Evolutionary conservation across 202 grass and related monocot species (phyloP), one percentile per base, ranked within the genome.

Genomic region (Hordeum pubiflorum): DNA sequence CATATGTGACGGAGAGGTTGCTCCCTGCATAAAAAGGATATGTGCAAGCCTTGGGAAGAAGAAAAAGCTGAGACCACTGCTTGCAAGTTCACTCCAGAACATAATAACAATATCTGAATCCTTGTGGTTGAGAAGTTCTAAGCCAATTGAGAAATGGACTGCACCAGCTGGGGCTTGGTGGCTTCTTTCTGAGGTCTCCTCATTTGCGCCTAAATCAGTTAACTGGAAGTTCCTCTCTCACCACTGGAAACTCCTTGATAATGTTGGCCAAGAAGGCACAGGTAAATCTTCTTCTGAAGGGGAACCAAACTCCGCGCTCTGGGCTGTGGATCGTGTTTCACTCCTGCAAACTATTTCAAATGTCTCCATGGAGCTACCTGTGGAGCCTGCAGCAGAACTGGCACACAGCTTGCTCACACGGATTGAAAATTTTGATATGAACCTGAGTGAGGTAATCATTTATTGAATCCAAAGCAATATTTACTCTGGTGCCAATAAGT

Each of bases 191-290:
- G 92, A 91, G 63, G 84, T 97, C 52, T 94, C 94, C 12, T 87
- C 87, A 62, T 94, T 92, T 69, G 82, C 82, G 13, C 90, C 94
- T 58, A 92, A 94, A 84, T 89, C 86, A 7, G 58, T 97, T 78
- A 85, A 88, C 57, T 97, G 94, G 94, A 82, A 90, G 75, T 97
- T 97, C 76, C 90, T 97, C 34, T 85, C 75, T 62, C 92, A 97
- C 78, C 92, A 97, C 75, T 97, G 94, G 94, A 84, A 91, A 79
- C 90, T 97, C 26, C 91, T 97, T 79, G 94, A 91, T 75, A 90
- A 92, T 83, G 84, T 89, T 82, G 79, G 54, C 12, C 74, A 79
- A 76, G 82, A 94, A 18, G 71, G 80, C 38, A 57, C 15, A 87
- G 65, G 82, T 40, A 77, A 90, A 89, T 52, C 24, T 80, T 72